These are phyloP conservation scores for Umbilicus rupestris DNA, from an alignment of 164 flowering plant species.

Conservation along the genomic window DNA sequence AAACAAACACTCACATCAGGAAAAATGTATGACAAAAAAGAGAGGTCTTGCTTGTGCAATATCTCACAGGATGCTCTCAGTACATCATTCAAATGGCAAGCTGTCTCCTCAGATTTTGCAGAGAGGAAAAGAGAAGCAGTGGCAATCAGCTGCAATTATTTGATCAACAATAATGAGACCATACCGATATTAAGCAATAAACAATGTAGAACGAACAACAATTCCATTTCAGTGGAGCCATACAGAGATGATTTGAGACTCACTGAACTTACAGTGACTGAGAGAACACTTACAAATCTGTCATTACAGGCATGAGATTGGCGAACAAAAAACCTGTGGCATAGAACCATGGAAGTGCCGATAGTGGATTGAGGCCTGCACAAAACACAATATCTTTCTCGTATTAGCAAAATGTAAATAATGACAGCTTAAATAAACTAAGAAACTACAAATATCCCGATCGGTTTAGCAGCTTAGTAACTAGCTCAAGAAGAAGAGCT, in stretches of 20 bases:
- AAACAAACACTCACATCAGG: slow-evolving; percentile 48
- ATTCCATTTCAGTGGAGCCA: not conserved
- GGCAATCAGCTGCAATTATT: slow-evolving; percentile 65
- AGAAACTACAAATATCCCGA: not conserved
- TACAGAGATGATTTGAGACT: not conserved
- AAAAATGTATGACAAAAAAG: slow-evolving; percentile 44
- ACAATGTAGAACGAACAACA: not conserved
- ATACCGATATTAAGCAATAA: not conserved
- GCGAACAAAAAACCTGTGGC: slow-evolving; percentile 92
- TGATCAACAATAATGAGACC: not conserved
- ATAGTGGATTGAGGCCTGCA: slow-evolving; percentile 94
- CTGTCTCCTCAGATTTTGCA: slow-evolving; percentile 91
- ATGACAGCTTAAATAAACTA: not conserved
- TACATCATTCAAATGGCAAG: slow-evolving; percentile 68
- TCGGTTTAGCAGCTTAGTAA: too few species aligned
- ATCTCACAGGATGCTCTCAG: slow-evolving; percentile 67
- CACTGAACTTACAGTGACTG: too few species aligned
- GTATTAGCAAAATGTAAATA: not conserved
- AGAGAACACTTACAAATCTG: slow-evolving; percentile 78
- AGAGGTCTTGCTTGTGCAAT: slow-evolving; percentile 57
- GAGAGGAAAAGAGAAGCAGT: slow-evolving; percentile 91
- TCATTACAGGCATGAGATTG: slow-evolving; percentile 91
- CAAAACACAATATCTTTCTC: slow-evolving; percentile 7
- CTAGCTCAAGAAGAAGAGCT: slow-evolving; percentile 18
- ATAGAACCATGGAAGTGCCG: slow-evolving; percentile 91